phyloP scores from a whole-genome alignment of 176 grass and related monocot species.

The Stipa capillata region DNA sequence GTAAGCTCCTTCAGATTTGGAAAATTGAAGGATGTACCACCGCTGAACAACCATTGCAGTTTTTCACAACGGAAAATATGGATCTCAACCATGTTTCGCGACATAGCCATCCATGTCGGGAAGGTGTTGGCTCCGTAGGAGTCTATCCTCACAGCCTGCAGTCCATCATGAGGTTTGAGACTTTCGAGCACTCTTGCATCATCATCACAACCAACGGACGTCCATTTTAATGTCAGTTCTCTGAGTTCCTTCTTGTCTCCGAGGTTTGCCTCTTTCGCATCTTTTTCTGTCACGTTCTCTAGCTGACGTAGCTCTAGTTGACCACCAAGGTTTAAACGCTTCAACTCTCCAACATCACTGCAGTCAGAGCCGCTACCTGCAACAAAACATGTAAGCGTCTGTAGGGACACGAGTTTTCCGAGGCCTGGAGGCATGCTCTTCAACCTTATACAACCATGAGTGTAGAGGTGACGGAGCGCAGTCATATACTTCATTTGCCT shows the following conservation, averaged over 20 bases:
- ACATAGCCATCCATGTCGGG: neutral
- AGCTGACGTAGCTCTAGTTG: neutral
- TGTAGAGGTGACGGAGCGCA: too few species aligned
- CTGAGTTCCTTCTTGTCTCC: neutral
- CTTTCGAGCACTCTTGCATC: neutral
- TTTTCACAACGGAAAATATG: rapidly evolving
- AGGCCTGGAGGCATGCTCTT: too few species aligned
- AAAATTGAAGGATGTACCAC: neutral
- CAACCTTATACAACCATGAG: too few species aligned
- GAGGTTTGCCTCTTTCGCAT: neutral
- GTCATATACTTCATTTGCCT: too few species aligned
- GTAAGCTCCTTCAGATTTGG: neutral
- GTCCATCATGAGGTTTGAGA: neutral
- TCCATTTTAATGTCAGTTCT: neutral
- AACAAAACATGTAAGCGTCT: too few species aligned
- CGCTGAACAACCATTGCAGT: neutral
- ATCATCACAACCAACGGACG: rapidly evolving
- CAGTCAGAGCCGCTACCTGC: neutral
- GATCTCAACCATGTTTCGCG: neutral
- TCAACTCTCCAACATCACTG: neutral
- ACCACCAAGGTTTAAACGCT: neutral
- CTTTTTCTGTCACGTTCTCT: neutral
- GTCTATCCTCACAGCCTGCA: neutral
- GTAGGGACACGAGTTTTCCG: too few species aligned
- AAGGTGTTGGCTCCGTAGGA: neutral